Evolutionary conservation across 768 basidiomycete genomes (phyloP), one percentile per base, ranked within the genome.

Genomic region (Agaricus subrufescens): DNA sequence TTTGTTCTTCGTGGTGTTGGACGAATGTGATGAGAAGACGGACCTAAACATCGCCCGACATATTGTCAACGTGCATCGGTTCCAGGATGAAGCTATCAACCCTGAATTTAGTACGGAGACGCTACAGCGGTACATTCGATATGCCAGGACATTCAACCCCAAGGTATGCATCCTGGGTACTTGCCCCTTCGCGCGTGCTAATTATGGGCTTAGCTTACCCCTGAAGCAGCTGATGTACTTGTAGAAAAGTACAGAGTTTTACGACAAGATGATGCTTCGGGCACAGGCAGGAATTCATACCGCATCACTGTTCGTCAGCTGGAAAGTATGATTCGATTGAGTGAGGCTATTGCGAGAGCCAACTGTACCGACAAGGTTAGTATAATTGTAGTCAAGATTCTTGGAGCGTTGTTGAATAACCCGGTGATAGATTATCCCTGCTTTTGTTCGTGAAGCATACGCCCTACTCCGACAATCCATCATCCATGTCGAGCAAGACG

Each of bases 401-500:
- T 39, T 19, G 3, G 27, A 12, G 30, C 26, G 50, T 47, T 40
- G 23, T 49, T 45, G 15, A 26, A 39, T 55, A 26, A 14, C 31
- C 37, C 26, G 19, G 34, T 34, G 26, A 12, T 58, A 96, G 91
- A 98, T 99, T 64, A 91, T 84, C 0, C 94, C 96, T 6, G 87
- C 83, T 2, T 95, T 96, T 67, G 96, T 99, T 23, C 86, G 94
- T 40, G 97, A 99, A 71, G 97, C 97, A 2, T 98, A 91, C 72
- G 86, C 85, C 43, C 86, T 99, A 19, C 77, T 99, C 11, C 85
- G 91, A 26, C 95, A 97, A 68, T 98, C 97, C 2, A 99, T 99
- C 71, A 98, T 99, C 63, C 97, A 98, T 65, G 95, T 99, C 58
- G 97, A 99, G 67, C 94, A 98, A 69, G 97, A 99, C 66, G 96